Percentiles rank a stretch among this genome's conserved stretches.
These are phyloP conservation scores for Galerina sulciceps DNA, from an alignment of 768 basidiomycete genomes.

Conservation along the genomic window DNA sequence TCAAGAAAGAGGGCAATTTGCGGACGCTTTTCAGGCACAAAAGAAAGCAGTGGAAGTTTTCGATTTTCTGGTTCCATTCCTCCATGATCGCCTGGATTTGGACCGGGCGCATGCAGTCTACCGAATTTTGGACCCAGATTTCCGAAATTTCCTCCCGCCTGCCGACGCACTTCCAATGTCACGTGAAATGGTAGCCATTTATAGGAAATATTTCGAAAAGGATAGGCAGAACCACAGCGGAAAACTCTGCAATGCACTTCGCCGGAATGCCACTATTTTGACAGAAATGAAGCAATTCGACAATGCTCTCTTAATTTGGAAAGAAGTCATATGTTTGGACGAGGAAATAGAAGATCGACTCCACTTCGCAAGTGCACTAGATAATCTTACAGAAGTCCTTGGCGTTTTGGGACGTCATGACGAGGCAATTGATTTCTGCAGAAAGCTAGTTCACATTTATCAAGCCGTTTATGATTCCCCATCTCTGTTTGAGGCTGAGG, in stretches of 20 bases:
- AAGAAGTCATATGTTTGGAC: not conserved
- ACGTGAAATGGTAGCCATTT: too few relatives aligned
- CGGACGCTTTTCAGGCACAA: too few relatives aligned
- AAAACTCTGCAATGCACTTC: conserved; percentile 1
- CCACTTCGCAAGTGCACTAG: not conserved
- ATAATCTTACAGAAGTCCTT: not conserved
- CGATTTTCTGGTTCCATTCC: too few relatives aligned
- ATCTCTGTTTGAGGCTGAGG: not conserved
- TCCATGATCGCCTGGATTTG: too few relatives aligned
- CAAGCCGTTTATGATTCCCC: not conserved
- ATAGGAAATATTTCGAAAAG: too few relatives aligned
- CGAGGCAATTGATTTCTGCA: not conserved
- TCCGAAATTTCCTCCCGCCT: too few relatives aligned
- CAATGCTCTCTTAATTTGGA: not conserved
- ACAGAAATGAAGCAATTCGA: not conserved
- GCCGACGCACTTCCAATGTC: too few relatives aligned
- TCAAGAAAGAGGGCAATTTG: too few relatives aligned
- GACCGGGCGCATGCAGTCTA: too few relatives aligned
- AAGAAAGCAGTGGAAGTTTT: too few relatives aligned
- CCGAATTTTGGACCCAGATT: too few relatives aligned
- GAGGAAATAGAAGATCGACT: not conserved
- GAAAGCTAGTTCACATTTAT: not conserved
- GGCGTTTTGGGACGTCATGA: not conserved
- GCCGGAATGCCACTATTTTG: not conserved
- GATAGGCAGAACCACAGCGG: not conserved